phyloP scores from a whole-genome alignment of 1,284 basidiomycete species.

The Malassezia brasiliensis region DNA sequence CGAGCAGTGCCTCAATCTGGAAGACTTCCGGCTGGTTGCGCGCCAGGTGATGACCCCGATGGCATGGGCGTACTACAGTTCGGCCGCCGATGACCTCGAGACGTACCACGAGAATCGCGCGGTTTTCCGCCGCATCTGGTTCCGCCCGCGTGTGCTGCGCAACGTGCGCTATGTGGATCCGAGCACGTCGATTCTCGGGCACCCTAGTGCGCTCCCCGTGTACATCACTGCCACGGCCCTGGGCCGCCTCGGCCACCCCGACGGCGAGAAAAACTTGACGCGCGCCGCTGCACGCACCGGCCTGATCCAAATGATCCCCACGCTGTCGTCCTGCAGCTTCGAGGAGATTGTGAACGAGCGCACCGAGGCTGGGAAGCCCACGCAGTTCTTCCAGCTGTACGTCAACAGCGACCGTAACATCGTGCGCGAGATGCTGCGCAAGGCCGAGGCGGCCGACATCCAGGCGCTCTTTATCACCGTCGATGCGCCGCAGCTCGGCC shows the following conservation, averaged over 20 bases:
- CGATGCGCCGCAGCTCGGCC: constrained; percentile 74
- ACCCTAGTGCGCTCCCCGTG: constrained; percentile 22
- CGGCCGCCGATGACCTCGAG: constrained; percentile 54
- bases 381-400: constrained; percentile 57
- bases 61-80: constrained; percentile 48
- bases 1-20: constrained; percentile 69
- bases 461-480: constrained; percentile 78
- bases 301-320: constrained; percentile 61
- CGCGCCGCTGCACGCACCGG: constrained; percentile 61
- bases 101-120: constrained; percentile 68
- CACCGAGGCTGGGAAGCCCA: constrained; percentile 54
- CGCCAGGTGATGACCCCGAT: constrained; percentile 35
- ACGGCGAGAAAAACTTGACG: constrained; percentile 82
- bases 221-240: constrained; percentile 79
- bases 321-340: constrained; percentile 50
- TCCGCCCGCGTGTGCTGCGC: constrained; percentile 75
- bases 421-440: constrained; percentile 63
- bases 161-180: constrained; percentile 74
- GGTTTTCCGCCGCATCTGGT: constrained; percentile 87
- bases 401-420: constrained; percentile 64
- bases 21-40: constrained; percentile 66
- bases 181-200: constrained; percentile 22
- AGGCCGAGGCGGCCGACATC: constrained; percentile 64
- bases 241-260: constrained; percentile 81
- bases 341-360: constrained; percentile 60